phyloP scores from a whole-genome alignment of 257 asterid species.

The Petunia secreta region DNA sequence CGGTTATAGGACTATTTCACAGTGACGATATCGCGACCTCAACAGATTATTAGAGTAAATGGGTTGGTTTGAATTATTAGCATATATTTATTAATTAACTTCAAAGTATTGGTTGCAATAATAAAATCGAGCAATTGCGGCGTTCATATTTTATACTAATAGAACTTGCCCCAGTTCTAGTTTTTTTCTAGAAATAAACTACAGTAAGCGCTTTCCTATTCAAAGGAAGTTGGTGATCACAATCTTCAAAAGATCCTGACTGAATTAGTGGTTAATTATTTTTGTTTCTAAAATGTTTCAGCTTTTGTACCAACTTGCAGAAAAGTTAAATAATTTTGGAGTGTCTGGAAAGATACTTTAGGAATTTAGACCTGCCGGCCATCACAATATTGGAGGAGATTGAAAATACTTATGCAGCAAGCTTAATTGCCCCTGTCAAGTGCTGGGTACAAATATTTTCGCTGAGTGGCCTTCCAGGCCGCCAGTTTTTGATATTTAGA shows the following conservation, averaged over 20 bases:
- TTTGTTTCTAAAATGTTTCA: background rate
- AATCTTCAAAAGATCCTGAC: background rate
- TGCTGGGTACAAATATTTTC: no score
- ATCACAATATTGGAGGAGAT: background rate
- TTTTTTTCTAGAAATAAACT: background rate
- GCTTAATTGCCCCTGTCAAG: no score
- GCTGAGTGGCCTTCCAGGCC: no score
- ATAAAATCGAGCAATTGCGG: background rate
- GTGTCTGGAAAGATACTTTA: background rate
- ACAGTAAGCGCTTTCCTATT: constrained; percentile 12
- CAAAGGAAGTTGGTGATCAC: constrained; percentile 12
- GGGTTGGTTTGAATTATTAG: background rate
- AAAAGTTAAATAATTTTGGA: constrained; percentile 5
- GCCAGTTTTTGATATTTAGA: no score
- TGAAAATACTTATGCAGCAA: background rate
- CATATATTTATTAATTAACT: background rate
- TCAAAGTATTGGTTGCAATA: background rate
- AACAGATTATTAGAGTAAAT: background rate
- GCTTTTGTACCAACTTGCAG: background rate
- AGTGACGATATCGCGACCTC: constrained; percentile 1
- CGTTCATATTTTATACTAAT: background rate
- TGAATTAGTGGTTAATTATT: background rate
- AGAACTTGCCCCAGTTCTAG: background rate
- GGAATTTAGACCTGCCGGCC: constrained; percentile 7
- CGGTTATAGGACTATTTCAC: background rate